Percentiles rank a stretch among this genome's conserved stretches.
Evolutionary conservation across 2,329 filamentous ascomycete species (phyloP).

Genomic region (Tolypocladium guangdongense): DNA sequence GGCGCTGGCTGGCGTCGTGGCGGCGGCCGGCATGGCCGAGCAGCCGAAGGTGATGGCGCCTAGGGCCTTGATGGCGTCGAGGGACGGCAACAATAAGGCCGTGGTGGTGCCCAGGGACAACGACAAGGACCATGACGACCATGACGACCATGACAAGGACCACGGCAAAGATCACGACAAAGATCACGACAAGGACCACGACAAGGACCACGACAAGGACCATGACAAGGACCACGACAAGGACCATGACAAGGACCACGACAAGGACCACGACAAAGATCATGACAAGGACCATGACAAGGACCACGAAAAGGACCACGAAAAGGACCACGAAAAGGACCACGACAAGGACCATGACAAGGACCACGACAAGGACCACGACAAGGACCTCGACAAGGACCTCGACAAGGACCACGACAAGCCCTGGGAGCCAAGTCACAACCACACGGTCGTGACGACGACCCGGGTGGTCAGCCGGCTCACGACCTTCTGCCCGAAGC

Average conservation of each 20-base stretch:
- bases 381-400: no score
- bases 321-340: background rate
- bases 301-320: background rate
- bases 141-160: background rate
- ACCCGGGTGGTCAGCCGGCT: slow-evolving; percentile 24
- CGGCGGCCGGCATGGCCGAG: slow-evolving; percentile 7
- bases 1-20: slow-evolving; percentile 10
- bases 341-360: background rate
- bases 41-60: background rate
- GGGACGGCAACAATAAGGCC: no score
- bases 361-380: background rate
- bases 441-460: slow-evolving; percentile 15
- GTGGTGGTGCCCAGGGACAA: background rate
- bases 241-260: background rate
- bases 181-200: background rate
- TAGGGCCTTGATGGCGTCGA: background rate
- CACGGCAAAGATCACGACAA: background rate
- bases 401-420: no score
- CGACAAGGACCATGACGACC: background rate
- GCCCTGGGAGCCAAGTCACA: background rate
- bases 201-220: background rate
- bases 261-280: no score
- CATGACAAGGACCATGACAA: background rate
- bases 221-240: background rate
- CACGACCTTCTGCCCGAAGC: slow-evolving; percentile 32